Conservation (phyloP, 768 basidiomycete genomes). For the Tremella yokohamensis region DNA sequence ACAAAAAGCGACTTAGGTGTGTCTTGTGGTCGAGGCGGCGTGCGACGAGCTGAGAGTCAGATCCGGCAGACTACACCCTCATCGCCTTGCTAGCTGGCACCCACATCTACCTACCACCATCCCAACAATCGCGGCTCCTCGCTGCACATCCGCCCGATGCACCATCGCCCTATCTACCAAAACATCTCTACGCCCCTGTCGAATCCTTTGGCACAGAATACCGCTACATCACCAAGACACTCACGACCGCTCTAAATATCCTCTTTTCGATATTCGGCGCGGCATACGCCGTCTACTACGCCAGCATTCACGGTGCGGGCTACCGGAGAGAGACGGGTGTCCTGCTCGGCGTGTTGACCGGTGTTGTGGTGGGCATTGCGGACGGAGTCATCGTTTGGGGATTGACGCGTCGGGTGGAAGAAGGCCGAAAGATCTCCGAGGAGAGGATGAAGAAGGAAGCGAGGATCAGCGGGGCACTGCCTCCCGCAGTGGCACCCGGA, state of each 20-base stretch:
- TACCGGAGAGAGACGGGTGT: constrained; percentile 27
- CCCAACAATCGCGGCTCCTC: constrained; percentile 20
- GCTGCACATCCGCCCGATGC: constrained; percentile 6
- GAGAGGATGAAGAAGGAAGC: constrained; percentile 14
- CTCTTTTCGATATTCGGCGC: constrained; percentile 42
- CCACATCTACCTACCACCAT: constrained; percentile 31
- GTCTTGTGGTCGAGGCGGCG: too few relatives aligned
- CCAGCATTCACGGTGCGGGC: constrained; percentile 27
- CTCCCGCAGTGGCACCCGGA: too few relatives aligned
- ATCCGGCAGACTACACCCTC: constrained; percentile 23
- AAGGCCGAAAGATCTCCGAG: constrained; percentile 5
- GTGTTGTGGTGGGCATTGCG: constrained; percentile 33
- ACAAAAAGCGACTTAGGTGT: too few relatives aligned
- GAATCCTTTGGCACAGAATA: constrained; percentile 30
- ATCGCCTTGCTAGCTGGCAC: constrained; percentile 39
- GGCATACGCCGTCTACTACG: constrained; percentile 37
- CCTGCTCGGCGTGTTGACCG: constrained; percentile 28
- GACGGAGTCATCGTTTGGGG: constrained; percentile 34
- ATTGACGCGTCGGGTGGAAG: constrained; percentile 17
- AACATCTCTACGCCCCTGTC: constrained; percentile 27
- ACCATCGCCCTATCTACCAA: constrained; percentile 33
- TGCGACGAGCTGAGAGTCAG: constrained; percentile 15
- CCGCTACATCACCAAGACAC: constrained; percentile 19
- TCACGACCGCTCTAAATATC: constrained; percentile 38
- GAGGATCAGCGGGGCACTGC: too few relatives aligned